Evolutionary conservation across 2,329 filamentous ascomycete species (phyloP).

Genomic region (Aureobasidium leucospermi): DNA sequence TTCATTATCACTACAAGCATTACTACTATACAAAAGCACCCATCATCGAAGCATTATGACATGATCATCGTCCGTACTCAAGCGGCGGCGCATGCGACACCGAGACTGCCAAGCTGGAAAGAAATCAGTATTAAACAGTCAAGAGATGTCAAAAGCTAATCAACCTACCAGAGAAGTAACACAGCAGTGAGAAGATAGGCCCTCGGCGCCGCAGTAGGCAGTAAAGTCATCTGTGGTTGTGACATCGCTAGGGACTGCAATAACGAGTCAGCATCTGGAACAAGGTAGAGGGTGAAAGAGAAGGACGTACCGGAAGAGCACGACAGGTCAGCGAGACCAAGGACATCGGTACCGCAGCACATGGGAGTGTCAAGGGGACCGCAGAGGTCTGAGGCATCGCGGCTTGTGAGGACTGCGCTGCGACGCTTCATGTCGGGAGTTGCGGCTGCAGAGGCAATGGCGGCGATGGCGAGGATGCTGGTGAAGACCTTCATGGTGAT

Average conservation of each 20-base stretch:
- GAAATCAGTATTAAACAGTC: neutral
- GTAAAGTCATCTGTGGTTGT: neutral
- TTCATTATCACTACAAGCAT: neutral
- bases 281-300: neutral
- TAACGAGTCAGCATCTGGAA: neutral
- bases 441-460: neutral
- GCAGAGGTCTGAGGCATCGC: neutral
- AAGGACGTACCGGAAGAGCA: neutral
- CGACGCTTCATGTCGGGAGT: neutral
- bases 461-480: neutral
- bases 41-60: too few relatives aligned
- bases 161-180: neutral
- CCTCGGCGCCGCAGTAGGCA: neutral
- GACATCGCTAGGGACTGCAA: neutral
- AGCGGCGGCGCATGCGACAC: neutral
- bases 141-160: neutral
- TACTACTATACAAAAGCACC: neutral
- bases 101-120: neutral
- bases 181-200: neutral
- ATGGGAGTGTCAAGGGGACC: constrained; percentile 5
- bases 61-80: constrained; percentile 12
- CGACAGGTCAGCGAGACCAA: neutral
- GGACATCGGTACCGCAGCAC: neutral
- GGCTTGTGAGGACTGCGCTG: neutral
- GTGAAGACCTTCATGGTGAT: neutral